Conservation (phyloP, 2,329 filamentous ascomycete species). For the Aspergillus fumigatus region DNA sequence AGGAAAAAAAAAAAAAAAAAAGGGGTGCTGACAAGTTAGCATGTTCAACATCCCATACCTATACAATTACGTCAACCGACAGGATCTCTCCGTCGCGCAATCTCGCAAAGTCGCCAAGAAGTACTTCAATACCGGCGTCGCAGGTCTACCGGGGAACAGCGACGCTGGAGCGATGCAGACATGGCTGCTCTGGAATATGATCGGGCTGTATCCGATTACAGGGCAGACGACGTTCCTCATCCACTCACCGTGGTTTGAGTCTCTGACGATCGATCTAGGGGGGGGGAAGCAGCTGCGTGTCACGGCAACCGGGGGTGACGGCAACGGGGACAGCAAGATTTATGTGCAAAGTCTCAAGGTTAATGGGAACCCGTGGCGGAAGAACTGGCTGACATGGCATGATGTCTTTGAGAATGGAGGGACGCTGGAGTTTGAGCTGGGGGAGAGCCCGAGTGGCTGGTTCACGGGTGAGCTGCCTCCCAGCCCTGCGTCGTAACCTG, state of each 20-base stretch:
- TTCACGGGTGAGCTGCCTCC: conserved; percentile 57
- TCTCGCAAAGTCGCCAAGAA: conserved; percentile 56
- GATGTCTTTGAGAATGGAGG: conserved; percentile 63
- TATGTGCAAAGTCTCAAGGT: conserved; percentile 65
- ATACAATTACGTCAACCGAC: conserved; percentile 62
- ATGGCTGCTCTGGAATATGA: conserved; percentile 65
- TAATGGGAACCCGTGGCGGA: conserved; percentile 60
- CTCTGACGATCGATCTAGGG: conserved; percentile 57
- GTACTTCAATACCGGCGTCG: conserved; percentile 53
- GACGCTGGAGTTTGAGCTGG: conserved; percentile 61
- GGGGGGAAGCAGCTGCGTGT: conserved; percentile 52
- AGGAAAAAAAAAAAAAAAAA: too few relatives aligned
- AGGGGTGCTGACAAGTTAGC: conserved; percentile 7
- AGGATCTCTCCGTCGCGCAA: conserved; percentile 57
- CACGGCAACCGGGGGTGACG: conserved; percentile 47
- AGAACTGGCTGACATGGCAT: conserved; percentile 62
- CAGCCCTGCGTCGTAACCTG: conserved; percentile 47
- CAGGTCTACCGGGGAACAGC: conserved; percentile 64
- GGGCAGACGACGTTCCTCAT: conserved; percentile 65
- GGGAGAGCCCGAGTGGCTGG: conserved; percentile 51
- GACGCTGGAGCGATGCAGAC: conserved; percentile 71
- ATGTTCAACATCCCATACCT: conserved; percentile 63
- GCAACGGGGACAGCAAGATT: conserved; percentile 41
- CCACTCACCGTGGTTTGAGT: conserved; percentile 59
- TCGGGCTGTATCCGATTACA: conserved; percentile 64